Evolutionary conservation across 768 basidiomycete species (phyloP).

Genomic region (Lentinus tigrinus): DNA sequence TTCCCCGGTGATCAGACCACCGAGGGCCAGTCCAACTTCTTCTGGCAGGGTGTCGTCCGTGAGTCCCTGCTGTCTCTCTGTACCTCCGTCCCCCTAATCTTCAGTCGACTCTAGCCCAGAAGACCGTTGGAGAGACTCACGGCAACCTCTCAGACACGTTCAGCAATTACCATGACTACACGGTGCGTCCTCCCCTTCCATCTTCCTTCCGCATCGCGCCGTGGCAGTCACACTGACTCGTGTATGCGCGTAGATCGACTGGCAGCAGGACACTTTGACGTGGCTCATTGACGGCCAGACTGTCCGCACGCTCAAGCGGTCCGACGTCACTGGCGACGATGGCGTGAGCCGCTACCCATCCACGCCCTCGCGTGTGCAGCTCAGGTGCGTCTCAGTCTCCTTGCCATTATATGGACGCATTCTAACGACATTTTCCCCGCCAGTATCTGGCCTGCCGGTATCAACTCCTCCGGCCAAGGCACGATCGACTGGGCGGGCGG

Average conservation of each 20-base stretch:
- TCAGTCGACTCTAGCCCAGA: constrained; percentile 32
- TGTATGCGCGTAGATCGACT: constrained; percentile 59
- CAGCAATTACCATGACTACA: constrained; percentile 72
- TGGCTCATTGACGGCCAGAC: constrained; percentile 71
- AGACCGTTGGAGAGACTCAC: constrained; percentile 49
- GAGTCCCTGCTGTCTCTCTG: constrained; percentile 29
- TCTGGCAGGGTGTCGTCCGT: constrained; percentile 76
- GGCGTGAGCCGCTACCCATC: constrained; percentile 67
- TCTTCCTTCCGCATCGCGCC: neutral
- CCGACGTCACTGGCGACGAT: constrained; percentile 48
- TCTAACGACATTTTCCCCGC: neutral
- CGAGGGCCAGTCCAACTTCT: constrained; percentile 75
- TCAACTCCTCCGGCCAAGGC: constrained; percentile 55
- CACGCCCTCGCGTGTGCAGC: constrained; percentile 78
- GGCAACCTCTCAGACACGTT: constrained; percentile 61
- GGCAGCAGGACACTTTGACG: constrained; percentile 65
- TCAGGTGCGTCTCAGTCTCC: constrained; percentile 56
- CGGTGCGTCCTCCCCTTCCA: constrained; percentile 40
- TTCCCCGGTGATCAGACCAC: constrained; percentile 65
- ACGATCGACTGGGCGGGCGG: constrained; percentile 81
- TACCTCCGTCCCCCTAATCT: neutral
- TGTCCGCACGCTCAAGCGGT: constrained; percentile 66
- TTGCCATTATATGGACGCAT: neutral
- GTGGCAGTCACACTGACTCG: neutral
- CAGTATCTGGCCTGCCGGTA: constrained; percentile 83